Base-by-base conservation (phyloP, 345 rosid species). In the Erucastrum elatum region DNA sequence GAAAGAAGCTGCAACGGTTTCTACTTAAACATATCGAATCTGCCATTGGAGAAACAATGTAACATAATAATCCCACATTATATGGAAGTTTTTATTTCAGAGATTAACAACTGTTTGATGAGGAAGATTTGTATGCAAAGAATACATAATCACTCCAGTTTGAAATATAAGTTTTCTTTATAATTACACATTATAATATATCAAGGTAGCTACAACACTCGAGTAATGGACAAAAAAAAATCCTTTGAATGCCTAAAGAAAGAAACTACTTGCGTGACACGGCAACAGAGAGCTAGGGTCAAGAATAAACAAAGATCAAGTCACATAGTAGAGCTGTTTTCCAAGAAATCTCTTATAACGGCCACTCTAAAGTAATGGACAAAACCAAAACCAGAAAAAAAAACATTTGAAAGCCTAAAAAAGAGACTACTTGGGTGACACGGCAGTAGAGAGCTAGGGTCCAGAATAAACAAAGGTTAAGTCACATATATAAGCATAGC, bases 1-100 rank as follows among this genome's bases (percentile, higher is more conserved):
- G 81, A 75, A 83, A 80, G 85, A 84, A 86, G 75, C 75, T 86
- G 49, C 82, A 84, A 63, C 53, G 44, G 44, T 84, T 83, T 76
- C 73, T 87, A 33, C 78, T 85, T 34, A 77, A 67, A 53, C 84
- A 84, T 69, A 82, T 79, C 27, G 83, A 87, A 70, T 68, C 76
- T 17, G 72, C 84, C 60, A 64, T 77, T 0, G 49, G 61, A 62
- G 49, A 59, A 51, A 51, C 56, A 51, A 51, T 51, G 56, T 51
- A 51, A 51, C 56, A 51, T n/a, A 49, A 35, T 33, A 33, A 33
- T 33, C 35, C 35, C 21, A 21, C 35, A 33, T 33, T 33, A 33
- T 35, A 6, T 35, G 39, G 39, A 33, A 33, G 1, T 35, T 35
- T 34, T 6, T 35, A 6, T 35, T 35, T 35, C 39, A 35, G 8